Evolutionary conservation across 176 grass and related monocot species (phyloP).

Genomic region (Carex littledalei): DNA sequence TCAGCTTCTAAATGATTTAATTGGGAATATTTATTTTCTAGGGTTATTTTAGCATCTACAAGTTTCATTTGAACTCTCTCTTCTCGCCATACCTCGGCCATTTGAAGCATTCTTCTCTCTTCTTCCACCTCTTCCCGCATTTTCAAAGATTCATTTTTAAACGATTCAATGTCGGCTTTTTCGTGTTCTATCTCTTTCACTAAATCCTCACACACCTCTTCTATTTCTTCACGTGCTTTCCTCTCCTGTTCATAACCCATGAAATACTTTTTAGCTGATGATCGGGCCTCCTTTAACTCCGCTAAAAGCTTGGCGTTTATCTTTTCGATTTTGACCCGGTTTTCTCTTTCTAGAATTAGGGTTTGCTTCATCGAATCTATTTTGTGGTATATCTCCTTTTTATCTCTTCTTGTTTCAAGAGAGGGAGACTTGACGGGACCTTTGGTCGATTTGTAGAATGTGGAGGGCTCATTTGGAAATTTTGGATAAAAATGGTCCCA

Average conservation of each 20-base stretch:
- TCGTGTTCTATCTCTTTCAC: constrained; percentile 62
- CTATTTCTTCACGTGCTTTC: constrained; percentile 57
- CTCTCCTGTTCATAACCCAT: constrained; percentile 77
- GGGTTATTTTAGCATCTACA: constrained; percentile 68
- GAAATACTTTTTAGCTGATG: constrained; percentile 34
- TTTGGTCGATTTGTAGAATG: constrained; percentile 36
- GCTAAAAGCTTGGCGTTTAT: constrained; percentile 51
- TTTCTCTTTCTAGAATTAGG: constrained; percentile 51
- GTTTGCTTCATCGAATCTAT: constrained; percentile 54
- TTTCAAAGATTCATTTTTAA: constrained; percentile 62
- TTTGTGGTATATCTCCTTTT: constrained; percentile 43
- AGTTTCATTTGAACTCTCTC: constrained; percentile 98
- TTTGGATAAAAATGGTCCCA: constrained; percentile 48
- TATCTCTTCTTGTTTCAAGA: constrained; percentile 57
- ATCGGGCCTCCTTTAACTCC: constrained; percentile 51
- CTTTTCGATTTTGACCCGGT: constrained; percentile 45
- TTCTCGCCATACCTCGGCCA: constrained; percentile 97
- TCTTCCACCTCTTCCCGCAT: constrained; percentile 77
- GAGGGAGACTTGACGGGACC: constrained; percentile 26
- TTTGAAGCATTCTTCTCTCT: constrained; percentile 86
- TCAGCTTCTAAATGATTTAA: constrained; percentile 50
- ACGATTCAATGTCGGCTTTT: constrained; percentile 68
- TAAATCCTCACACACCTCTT: constrained; percentile 71
- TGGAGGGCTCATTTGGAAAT: constrained; percentile 17
- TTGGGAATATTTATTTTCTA: constrained; percentile 79